Conservation (phyloP, 129 eudicot genomes). For the Ambrosia artemisiifolia region DNA sequence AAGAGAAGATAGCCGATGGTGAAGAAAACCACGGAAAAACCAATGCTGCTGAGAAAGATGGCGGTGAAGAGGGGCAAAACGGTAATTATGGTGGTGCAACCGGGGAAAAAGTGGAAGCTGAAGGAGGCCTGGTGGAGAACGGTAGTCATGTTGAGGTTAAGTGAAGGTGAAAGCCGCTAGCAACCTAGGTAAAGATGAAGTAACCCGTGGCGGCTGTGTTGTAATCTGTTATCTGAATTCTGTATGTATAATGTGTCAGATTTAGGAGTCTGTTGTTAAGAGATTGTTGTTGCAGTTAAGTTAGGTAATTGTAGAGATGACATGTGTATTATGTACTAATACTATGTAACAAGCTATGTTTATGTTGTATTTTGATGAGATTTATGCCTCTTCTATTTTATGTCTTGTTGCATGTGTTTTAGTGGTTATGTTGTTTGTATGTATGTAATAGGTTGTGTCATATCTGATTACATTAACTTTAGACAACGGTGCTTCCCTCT, state of each 20-base stretch:
- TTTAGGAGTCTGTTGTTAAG: background rate
- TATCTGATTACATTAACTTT: no score
- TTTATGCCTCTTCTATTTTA: no score
- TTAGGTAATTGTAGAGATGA: no score
- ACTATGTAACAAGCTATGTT: no score
- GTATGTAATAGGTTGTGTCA: no score
- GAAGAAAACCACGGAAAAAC: background rate
- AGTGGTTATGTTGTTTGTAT: no score
- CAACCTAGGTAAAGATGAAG: background rate
- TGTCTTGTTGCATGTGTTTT: no score
- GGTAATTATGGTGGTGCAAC: background rate
- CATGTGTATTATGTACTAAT: no score
- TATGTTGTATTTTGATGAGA: no score
- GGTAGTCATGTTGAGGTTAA: background rate
- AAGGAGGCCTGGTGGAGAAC: background rate
- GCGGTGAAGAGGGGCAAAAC: slow-evolving; percentile 22
- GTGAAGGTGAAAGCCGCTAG: background rate
- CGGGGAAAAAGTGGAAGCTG: background rate
- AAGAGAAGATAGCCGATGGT: background rate
- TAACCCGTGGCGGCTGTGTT: background rate
- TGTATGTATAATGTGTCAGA: background rate
- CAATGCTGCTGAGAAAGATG: background rate
- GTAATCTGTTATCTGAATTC: no score
- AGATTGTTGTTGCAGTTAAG: background rate
- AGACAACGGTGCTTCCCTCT: no score